Base-by-base conservation (phyloP, 2,329 filamentous ascomycete species). In the Stenocarpella maydis region DNA sequence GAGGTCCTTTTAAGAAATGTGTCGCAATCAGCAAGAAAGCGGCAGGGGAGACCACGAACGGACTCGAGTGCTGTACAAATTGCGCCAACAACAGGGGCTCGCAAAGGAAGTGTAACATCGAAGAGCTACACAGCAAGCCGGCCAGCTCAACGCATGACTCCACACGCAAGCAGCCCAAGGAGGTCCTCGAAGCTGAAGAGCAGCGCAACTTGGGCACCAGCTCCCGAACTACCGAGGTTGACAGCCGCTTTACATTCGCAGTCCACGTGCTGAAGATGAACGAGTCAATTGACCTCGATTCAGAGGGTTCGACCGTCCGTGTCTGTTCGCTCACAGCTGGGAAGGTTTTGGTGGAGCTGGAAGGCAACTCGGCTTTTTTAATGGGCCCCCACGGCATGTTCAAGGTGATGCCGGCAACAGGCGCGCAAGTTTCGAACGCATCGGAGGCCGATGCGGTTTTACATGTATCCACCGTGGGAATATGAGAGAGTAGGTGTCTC, bases 51-150 rank as follows among this genome's bases (percentile, higher is more conserved):
- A 31, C 26, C 9, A 53, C 63, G 1, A 43, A 31, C n/a, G 69
- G 69, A 8, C 19, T 47, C 1, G n/a, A 54, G 0, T 58, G 65
- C 15, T 70, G 69, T 17, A 61, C 67, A 9, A 70, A 68, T 7
- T 70, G 69, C 43, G 66, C 43, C 15, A 53, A 19, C 15, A 65
- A 43, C 1, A 26, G 34, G 4, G 1, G 8, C 1, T 4, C 49
- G 2, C 26, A 39, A 4, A 19, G 7, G 0, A n/a, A 6, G 7
- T 70, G 69, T 19, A 67, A 65, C 7, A 3, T 68, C 3, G 2
- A 47, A 31, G 31, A 55, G 21, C 3, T 64, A 7, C 15, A n/a
- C 3, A 6, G 4, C 39, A 37, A 55, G 10, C n/a, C n/a, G 12
- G 12, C 12, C 24, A 9, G 6, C 10, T 6, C 1, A 1, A 14